Percentiles rank a stretch among this genome's conserved stretches.
These are phyloP conservation scores for Heracleum sosnowskyi DNA, from an alignment of 129 eudicot genomes.

Conservation along the genomic window DNA sequence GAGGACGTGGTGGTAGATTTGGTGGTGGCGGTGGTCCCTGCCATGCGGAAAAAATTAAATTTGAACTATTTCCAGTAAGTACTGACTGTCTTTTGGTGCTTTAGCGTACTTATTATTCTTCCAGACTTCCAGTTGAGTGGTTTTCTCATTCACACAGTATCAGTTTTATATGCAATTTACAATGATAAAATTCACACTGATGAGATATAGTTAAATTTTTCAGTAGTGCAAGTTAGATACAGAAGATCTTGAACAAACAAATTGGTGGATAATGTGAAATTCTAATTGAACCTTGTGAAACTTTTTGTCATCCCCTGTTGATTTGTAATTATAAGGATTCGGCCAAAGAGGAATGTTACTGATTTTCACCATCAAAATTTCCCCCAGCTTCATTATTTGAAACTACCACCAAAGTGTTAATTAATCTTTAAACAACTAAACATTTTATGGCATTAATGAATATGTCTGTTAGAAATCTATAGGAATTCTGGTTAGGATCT, in stretches of 20 bases:
- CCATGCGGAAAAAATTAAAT: conserved; percentile 17
- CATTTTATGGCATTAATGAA: neutral
- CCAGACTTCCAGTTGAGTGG: neutral
- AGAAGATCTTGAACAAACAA: neutral
- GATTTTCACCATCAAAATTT: neutral
- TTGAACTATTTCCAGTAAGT: conserved; percentile 33
- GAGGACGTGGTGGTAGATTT: conserved; percentile 25
- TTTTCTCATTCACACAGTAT: too few species aligned
- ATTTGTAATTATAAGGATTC: neutral
- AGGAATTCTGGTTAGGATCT: neutral
- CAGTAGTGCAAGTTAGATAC: too few species aligned
- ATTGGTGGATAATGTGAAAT: neutral
- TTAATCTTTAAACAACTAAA: neutral
- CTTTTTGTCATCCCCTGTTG: neutral
- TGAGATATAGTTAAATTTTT: neutral
- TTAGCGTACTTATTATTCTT: neutral
- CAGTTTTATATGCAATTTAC: neutral
- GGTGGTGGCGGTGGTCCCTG: conserved; percentile 22
- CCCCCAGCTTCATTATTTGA: neutral
- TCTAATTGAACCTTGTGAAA: neutral
- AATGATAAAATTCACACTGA: neutral
- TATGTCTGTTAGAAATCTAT: neutral
- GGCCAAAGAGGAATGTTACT: neutral
- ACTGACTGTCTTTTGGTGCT: neutral
- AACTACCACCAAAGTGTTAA: neutral